Base-by-base conservation (phyloP, 495 filamentous ascomycete species). In the Trichocladium antarcticum region DNA sequence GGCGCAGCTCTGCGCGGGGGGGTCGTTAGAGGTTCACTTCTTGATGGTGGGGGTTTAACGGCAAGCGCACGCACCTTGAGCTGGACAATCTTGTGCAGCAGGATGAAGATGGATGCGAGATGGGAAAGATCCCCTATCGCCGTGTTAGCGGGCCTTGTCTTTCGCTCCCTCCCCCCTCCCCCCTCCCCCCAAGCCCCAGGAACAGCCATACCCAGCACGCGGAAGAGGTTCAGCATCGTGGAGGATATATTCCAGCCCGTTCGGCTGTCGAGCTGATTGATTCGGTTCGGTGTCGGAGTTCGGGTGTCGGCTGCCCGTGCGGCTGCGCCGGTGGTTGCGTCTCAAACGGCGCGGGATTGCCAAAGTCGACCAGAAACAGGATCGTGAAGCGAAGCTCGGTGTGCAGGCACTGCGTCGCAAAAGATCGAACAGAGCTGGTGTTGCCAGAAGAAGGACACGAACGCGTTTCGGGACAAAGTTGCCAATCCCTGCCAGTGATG, bases 11-110 rank as follows among this genome's bases (percentile, higher is more conserved):
- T 98, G 40, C 14, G 5, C 24, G 37, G 36, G 37, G 36, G 21
- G n/a, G 5, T 16, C 22, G 9, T 3, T 5, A 15, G 20, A 42
- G 29, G 42, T 46, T 43, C 10, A 39, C 6, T 14, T 2, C 5
- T 31, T 9, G 11, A 7, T 16, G 16, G 8, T 5, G 20, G 10
- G 1, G n/a, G 10, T 3, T 15, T 7, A 15, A 15, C 1, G n/a
- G 22, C 12, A 12, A 35, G 64, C 76, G 47, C 73, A 96, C 76
- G 47, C 73, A 96, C 90, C 64, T 84, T 90, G 29, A 89, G 84
- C 57, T 81, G 81, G 58, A 80, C 81, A 85, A 98, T 98, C 74
- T 98, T 98, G 60, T 89, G 86, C 36, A 98, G 71, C 28, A 98
- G 79, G 49, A 98, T 95, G 53, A 95, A 73, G 64, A 98, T 93